Evolutionary conservation across 1,139 yeast species (phyloP).

Genomic region (Eremothecium cymbalariae): DNA sequence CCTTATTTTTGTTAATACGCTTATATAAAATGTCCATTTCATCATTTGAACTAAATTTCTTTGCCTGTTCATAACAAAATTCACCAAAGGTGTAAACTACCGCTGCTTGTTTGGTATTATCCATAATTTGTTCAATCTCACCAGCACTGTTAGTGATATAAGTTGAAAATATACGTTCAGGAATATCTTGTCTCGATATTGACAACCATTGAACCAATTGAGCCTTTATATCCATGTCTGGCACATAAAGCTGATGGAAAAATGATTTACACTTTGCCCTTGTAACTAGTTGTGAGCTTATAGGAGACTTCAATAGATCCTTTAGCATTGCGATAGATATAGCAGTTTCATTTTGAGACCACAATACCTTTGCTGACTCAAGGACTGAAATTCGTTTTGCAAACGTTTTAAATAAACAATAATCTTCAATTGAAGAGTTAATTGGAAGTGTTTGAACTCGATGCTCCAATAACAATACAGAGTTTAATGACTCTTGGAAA

Average conservation of each 20-base stretch:
- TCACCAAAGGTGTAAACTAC: constrained; percentile 57
- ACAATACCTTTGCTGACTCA: constrained; percentile 11
- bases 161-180: constrained; percentile 46
- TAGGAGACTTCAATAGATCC: constrained; percentile 4
- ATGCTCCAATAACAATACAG: constrained; percentile 7
- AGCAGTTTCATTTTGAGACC: constrained; percentile 10
- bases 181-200: constrained; percentile 58
- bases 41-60: constrained; percentile 38
- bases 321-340: constrained; percentile 8
- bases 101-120: constrained; percentile 32
- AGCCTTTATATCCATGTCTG: constrained; percentile 37
- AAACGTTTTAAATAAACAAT: not conserved
- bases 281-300: not conserved
- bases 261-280: not conserved
- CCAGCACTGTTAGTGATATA: constrained; percentile 44
- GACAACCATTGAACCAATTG: constrained; percentile 65
- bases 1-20: constrained; percentile 35
- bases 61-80: constrained; percentile 66
- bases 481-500: constrained; percentile 23
- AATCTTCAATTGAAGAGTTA: constrained; percentile 1
- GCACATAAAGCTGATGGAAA: constrained; percentile 7
- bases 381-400: constrained; percentile 8
- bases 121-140: constrained; percentile 18
- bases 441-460: not conserved
- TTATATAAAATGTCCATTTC: constrained; percentile 39